Base-by-base conservation (phyloP, 2,329 filamentous ascomycete species). In the Aspergillus alliaceus region DNA sequence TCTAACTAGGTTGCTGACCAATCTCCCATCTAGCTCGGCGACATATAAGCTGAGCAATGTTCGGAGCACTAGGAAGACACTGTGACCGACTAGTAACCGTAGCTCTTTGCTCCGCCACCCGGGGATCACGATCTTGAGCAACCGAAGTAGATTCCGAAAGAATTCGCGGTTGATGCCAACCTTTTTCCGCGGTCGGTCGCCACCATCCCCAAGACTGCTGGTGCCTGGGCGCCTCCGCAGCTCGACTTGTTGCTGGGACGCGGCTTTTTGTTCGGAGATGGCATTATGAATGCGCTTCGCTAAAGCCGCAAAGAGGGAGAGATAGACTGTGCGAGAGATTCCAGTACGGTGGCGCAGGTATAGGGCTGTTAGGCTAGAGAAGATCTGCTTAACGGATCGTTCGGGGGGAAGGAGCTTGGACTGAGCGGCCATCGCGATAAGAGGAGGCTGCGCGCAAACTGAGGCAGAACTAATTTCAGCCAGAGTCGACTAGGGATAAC, bases 31-130 rank as follows among this genome's bases (percentile, higher is more conserved):
- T 81, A 99, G 87, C 74, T 96, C 93, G 2, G 95, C 95, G 22
- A 99, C 95, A 75, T 96, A 96, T 67, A 99, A 75, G 76, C 93
- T 97, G 66, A 99, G 92, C 69, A 99, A 79, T 1, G 95, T 98
- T 66, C 95, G 81, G 59, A 97, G 75, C 20, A 99, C 89, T 64
- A 99, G 79, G 72, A 99, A 99, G 67, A 98, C 86, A 70, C 89
- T 96, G 73, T 99, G 95, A 76, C 91, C 96, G 66, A 93, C 82
- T 57, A 99, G 79, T 66, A 99, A 79, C 62, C 93, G 80, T 31
- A 93, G 81, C 80, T 99, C 95, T 73, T 93, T 93, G 75, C 90
- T 96, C 70, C 85, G 84, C 88, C 90, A 96, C 47, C 92, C 90
- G 0, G 95, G 95, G 60, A 99, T 88, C 48, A 96, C 92, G 69